These are phyloP conservation scores for Schizochytrium sp. DNA, from an alignment of 108 stramenopile genomes.

Conservation along the genomic window DNA sequence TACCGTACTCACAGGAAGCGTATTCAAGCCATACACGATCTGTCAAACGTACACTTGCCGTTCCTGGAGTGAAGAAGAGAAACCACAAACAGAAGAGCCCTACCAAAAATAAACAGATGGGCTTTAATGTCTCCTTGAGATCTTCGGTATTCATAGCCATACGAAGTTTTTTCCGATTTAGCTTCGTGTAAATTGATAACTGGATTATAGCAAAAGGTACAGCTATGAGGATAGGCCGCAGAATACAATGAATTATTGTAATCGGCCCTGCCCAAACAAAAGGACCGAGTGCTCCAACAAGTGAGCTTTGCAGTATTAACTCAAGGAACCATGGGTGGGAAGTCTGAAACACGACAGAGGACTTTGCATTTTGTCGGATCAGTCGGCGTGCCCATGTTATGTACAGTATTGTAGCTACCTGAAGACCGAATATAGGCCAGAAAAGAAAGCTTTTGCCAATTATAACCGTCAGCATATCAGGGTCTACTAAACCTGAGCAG, in stretches of 20 bases:
- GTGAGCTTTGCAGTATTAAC: slow-evolving; percentile 4
- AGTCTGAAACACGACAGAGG: slow-evolving; percentile 40
- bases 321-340: slow-evolving; percentile 22
- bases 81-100: slow-evolving; percentile 18
- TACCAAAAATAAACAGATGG: neutral
- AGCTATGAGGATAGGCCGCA: neutral
- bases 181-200: neutral
- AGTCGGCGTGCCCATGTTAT: slow-evolving; percentile 12
- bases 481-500: slow-evolving; percentile 43
- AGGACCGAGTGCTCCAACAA: neutral
- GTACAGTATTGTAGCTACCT: neutral
- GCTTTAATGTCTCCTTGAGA: neutral
- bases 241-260: slow-evolving; percentile 36
- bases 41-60: neutral
- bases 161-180: slow-evolving; percentile 4
- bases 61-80: neutral
- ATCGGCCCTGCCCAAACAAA: slow-evolving; percentile 46
- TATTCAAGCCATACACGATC: slow-evolving; percentile 44
- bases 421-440: neutral
- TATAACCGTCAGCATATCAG: slow-evolving; percentile 8
- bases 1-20: slow-evolving; percentile 38
- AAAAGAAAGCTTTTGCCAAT: neutral
- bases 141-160: slow-evolving; percentile 43
- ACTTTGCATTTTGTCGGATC: neutral
- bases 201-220: slow-evolving; percentile 14